Evolutionary conservation across 371 early-diverging fungal species (phyloP), one percentile per base, ranked within the genome.

Genomic region (Choanephora cucurbitarum): DNA sequence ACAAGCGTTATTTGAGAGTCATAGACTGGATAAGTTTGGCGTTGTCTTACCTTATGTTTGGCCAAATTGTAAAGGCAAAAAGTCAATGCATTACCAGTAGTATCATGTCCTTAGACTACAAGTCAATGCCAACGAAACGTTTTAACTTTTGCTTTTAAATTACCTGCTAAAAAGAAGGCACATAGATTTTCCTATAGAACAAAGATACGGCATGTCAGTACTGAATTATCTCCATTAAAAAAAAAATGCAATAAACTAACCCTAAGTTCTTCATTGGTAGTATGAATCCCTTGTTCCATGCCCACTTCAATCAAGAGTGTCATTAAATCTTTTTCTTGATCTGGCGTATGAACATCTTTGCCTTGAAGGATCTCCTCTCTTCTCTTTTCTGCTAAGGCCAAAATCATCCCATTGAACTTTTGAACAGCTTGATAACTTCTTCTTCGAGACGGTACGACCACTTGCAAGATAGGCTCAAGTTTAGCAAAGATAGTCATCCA

Each of bases 81-180:
- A 34, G 72, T 52, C 7, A 85, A 50, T 3, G 77, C 60, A 53
- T 62, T 64, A 2, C 85, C 66, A 1, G 82, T 76, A 15, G 85
- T 81, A 19, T 85, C 86, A 44, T 84, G 82, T 18, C 84, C 28
- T 28, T 28, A n/a, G n/a, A n/a, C n/a, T n/a, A n/a, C n/a, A n/a
- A n/a, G n/a, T n/a, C n/a, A n/a, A n/a, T n/a, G n/a, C n/a, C n/a
- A n/a, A n/a, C n/a, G n/a, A n/a, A n/a, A n/a, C n/a, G n/a, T n/a
- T n/a, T n/a, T n/a, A n/a, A n/a, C n/a, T n/a, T n/a, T n/a, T n/a
- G n/a, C 28, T 28, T 28, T 28, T n/a, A n/a, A n/a, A 28, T 28
- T 28, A 28, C 28, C 21, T 80, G 42, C 39, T 5, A 55, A 23
- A 46, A 55, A 44, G 37, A 44, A 44, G 41, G 54, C 7, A 8